phyloP scores from a whole-genome alignment of 208 protist genomes.

The Phytomonas francai region DNA sequence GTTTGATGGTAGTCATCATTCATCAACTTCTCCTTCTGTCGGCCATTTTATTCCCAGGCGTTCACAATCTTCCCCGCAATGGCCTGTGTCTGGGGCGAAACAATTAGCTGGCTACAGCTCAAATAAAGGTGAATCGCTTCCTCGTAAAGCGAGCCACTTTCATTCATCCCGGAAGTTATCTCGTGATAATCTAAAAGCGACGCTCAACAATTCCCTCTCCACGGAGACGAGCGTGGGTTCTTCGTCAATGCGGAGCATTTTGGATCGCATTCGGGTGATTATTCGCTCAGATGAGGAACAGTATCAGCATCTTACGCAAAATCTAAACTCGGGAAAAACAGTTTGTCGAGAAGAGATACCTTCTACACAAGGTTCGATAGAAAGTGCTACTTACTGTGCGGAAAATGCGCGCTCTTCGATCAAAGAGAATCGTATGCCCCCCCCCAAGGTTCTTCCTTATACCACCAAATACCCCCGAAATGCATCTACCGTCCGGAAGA shows the following conservation, averaged over 20 bases:
- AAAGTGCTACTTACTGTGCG: background rate
- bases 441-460: background rate
- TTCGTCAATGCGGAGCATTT: constrained; percentile 1
- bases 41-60: background rate
- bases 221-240: background rate
- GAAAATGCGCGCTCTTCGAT: background rate
- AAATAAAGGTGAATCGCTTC: background rate
- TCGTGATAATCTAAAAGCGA: background rate
- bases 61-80: background rate
- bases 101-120: background rate
- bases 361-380: background rate
- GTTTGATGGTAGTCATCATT: background rate
- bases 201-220: background rate
- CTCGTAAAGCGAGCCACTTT: background rate
- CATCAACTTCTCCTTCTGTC: background rate
- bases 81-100: background rate
- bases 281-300: background rate
- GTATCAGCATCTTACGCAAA: background rate
- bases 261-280: constrained; percentile 6
- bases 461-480: too few species aligned
- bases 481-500: too few species aligned
- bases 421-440: too few species aligned
- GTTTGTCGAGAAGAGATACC: background rate
- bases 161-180: background rate
- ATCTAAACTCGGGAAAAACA: background rate